Evolutionary conservation across 2,329 filamentous ascomycete genomes (phyloP), one percentile per base, ranked within the genome.

Genomic region (Pezicula neosporulosa): DNA sequence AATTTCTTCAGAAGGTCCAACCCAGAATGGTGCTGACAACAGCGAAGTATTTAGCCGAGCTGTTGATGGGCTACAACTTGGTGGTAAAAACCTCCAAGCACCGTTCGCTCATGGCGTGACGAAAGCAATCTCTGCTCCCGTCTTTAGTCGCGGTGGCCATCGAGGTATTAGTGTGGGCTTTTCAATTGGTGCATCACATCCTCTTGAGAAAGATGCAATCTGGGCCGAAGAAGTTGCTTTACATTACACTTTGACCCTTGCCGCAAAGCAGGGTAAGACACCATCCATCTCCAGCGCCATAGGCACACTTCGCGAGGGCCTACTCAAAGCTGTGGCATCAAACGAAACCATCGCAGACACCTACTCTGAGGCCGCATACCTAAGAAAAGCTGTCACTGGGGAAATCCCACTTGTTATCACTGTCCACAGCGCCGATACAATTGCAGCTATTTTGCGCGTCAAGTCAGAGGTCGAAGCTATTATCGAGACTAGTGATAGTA

Each of bases 381-480:
- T 83, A 18, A 73, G 69, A 54, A 72, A 73, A 58, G 83, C 86
- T 0, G 69, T 86, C 2, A 62, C 69, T 2, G 83, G 80, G 19
- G 67, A 76, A 3, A 60, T 78, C 2, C 74, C 82, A 0, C 72
- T 88, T 1, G 80, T 77, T 4, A 62, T 87, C 10, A 81, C 76
- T 0, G 78, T 78, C 10, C 79, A 87, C 60, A 83, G 78, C 53
- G 84, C 83, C 6, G 84, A 87, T 59, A 74, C 75, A 18, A 86
- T 87, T 53, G 78, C 81, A 2, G 68, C 81, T 0, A 65, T 82
- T 1, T 70, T 88, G n/a, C 70, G 72, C 21, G 68, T 87, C 55
- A 87, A 87, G 67, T 60, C 66, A 4, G 72, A 76, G 3, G 70
- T 87, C 8, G 82, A 87, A 46, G 56, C 63, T 0, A 69, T 67